phyloP scores from a whole-genome alignment of 164 flowering plant species.

The Aristolochia californica region DNA sequence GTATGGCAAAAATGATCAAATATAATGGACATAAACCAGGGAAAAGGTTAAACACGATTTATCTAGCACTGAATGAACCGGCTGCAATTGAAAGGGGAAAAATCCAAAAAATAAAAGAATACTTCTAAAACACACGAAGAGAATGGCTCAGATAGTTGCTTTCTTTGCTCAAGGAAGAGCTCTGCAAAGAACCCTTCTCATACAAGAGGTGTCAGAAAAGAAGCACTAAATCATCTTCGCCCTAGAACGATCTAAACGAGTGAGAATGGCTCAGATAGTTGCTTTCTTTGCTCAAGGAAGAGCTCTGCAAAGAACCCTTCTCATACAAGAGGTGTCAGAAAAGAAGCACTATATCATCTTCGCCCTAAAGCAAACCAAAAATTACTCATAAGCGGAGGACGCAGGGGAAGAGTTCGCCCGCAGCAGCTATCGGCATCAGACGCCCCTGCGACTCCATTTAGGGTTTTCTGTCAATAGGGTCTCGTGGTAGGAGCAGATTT shows the following conservation, averaged over 20 bases:
- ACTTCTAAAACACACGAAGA: too few relatives aligned
- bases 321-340: constrained; percentile 6
- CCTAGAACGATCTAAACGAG: background rate
- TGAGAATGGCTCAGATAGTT: constrained; percentile 4
- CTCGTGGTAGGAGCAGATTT: too few relatives aligned
- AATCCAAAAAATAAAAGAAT: background rate
- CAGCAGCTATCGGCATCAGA: too few relatives aligned
- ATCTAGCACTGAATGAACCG: background rate
- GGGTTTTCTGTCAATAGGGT: too few relatives aligned
- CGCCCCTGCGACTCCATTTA: background rate
- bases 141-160: constrained; percentile 6
- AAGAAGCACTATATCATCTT: constrained; percentile 3
- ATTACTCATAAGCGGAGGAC: too few relatives aligned
- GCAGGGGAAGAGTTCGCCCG: too few relatives aligned
- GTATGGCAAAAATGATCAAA: too few relatives aligned
- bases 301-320: background rate
- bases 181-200: background rate
- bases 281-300: constrained; percentile 4
- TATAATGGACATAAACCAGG: too few relatives aligned
- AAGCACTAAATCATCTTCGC: constrained; percentile 4
- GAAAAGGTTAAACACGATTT: too few relatives aligned
- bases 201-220: constrained; percentile 8
- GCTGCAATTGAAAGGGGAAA: background rate
- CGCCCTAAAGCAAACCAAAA: background rate
- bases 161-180: constrained; percentile 3